Conservation (phyloP, 2,329 filamentous ascomycete species). For the Cladosporium sp. region DNA sequence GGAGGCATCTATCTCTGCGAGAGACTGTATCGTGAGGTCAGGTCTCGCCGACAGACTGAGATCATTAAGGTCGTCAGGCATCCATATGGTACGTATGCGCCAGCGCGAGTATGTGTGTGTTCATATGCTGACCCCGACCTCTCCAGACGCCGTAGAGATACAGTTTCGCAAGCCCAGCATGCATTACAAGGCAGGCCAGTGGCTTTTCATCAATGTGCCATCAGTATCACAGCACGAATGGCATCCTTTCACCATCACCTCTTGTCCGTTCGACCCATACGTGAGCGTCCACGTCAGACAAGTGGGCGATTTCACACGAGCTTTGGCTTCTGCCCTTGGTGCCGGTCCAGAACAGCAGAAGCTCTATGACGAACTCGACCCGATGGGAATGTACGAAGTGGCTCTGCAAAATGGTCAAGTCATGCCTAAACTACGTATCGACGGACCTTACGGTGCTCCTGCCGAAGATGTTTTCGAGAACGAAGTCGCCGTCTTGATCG, state of each 20-base stretch:
- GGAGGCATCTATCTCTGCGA: conserved; percentile 83
- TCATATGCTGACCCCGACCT: conserved; percentile 14
- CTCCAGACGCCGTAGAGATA: conserved; percentile 83
- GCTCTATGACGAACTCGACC: conserved; percentile 85
- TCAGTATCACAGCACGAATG: conserved; percentile 86
- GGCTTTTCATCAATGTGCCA: conserved; percentile 93
- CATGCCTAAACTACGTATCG: conserved; percentile 86
- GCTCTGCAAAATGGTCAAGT: conserved; percentile 87
- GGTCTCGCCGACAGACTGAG: conserved; percentile 74
- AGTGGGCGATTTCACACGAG: conserved; percentile 90
- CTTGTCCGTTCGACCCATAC: conserved; percentile 92
- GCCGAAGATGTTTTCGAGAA: conserved; percentile 97
- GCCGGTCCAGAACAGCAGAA: conserved; percentile 83
- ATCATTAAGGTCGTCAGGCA: conserved; percentile 94
- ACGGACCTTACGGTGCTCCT: conserved; percentile 93
- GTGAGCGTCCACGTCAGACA: conserved; percentile 92
- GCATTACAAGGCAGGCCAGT: conserved; percentile 97
- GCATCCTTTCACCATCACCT: conserved; percentile 99
- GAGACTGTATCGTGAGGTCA: conserved; percentile 85
- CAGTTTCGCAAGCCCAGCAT: conserved; percentile 96
- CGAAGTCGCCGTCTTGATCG: conserved; percentile 80
- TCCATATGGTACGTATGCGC: conserved; percentile 68
- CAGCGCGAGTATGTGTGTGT: too few species aligned
- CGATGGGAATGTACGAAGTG: conserved; percentile 96
- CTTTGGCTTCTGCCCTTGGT: conserved; percentile 93